Evolutionary conservation across 2,329 filamentous ascomycete species (phyloP).

Genomic region (Monilinia vaccinii-corymbosi): DNA sequence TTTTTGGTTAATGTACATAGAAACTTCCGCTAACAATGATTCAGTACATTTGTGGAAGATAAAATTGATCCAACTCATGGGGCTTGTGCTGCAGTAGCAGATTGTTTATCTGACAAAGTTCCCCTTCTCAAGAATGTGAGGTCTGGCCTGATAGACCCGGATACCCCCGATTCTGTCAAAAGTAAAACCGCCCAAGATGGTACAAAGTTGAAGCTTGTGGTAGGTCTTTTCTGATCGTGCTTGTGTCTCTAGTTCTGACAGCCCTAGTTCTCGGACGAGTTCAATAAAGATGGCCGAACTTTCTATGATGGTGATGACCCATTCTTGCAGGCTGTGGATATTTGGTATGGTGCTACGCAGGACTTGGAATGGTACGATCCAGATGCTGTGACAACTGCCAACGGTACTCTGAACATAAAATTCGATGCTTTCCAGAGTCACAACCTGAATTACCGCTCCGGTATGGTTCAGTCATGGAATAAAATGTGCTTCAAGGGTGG

Average conservation of each 20-base stretch:
- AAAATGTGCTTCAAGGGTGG: constrained; percentile 65
- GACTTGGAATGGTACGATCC: constrained; percentile 67
- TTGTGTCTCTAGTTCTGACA: constrained; percentile 5
- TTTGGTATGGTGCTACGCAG: constrained; percentile 64
- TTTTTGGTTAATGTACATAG: constrained; percentile 11
- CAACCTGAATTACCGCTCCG: constrained; percentile 56
- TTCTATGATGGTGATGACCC: constrained; percentile 65
- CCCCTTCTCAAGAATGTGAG: constrained; percentile 52
- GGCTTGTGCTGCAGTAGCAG: constrained; percentile 31
- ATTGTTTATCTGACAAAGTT: constrained; percentile 30
- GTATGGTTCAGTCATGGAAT: constrained; percentile 71
- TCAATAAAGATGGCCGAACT: constrained; percentile 56
- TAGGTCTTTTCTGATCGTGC: constrained; percentile 29
- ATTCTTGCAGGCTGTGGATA: constrained; percentile 57
- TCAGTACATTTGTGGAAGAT: constrained; percentile 47
- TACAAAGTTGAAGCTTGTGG: constrained; percentile 52
- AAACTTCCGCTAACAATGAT: constrained; percentile 19
- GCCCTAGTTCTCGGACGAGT: constrained; percentile 58
- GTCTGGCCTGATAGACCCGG: constrained; percentile 53
- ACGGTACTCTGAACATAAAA: constrained; percentile 53
- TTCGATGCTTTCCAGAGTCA: constrained; percentile 60
- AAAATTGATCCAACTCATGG: constrained; percentile 22
- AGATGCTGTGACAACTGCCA: constrained; percentile 52
- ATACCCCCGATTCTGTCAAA: constrained; percentile 50
- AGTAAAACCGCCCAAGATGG: constrained; percentile 49